Evolutionary conservation across 208 protist species (phyloP), one percentile per base, ranked within the genome.

Genomic region (Crithidia mellificae): DNA sequence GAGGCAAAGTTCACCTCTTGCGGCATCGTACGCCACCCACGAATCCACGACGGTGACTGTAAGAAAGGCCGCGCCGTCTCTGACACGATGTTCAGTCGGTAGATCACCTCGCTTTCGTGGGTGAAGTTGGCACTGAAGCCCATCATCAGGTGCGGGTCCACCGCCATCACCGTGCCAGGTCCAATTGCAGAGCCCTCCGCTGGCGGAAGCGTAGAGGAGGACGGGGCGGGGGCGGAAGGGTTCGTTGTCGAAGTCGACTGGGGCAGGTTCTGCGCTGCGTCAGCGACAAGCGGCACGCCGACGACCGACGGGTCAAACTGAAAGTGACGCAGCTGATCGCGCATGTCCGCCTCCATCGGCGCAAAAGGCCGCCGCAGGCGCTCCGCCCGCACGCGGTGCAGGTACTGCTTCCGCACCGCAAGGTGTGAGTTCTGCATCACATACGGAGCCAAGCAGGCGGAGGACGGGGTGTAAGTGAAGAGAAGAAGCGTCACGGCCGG

Each of bases 101-200:
- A 93, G n/a, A 91, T 63, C 8, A 89, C 80, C 53, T 88, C 79
- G 24, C 32, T 68, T 36, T 81, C 34, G 0, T 59, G 29, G 1
- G 86, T 89, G 30, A 90, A 63, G 70, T 96, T 93, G 15, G 74
- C 41, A 1, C 88, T 85, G 51, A 94, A 87, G 1, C 64, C 91
- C 79, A 92, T 84, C 80, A 96, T 80, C 51, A 96, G 57, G 61
- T 92, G 85, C 14, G 91, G 91, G 50, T 96, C 86, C 11, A 92
- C 57, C 44, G 89, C 80, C 59, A 94, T 78, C 58, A 94, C 84
- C 6, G 83, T 77, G 15, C 91, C 91, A 14, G 81, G 77, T 4
- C 49, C 62, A 49, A 92, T 84, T 17, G 36, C 36, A 15, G 36
- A 41, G 36, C 12, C 12, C 6, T 12, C 12, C 9, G 36, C 6